Conservation (phyloP, 1,284 basidiomycete genomes). For the Pterulicium gracile region DNA sequence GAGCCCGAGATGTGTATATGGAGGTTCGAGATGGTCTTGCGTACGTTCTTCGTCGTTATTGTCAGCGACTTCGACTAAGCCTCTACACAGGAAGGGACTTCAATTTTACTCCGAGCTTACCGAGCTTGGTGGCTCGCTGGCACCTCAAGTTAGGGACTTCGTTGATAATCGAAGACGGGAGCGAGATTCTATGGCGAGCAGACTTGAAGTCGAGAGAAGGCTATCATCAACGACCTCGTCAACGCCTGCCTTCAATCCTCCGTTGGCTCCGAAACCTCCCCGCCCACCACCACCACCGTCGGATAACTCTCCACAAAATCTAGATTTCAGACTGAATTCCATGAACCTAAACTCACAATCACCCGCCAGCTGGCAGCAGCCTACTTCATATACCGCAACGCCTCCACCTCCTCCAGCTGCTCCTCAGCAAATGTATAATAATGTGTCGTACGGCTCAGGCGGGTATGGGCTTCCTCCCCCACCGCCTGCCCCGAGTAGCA, state of each 20-base stretch:
- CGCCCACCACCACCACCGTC: not conserved
- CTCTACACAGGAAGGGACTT: slow-evolving; percentile 59
- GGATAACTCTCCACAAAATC: not conserved
- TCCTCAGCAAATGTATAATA: slow-evolving; percentile 7
- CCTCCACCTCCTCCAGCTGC: slow-evolving; percentile 23
- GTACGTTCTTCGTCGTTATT: slow-evolving; percentile 32
- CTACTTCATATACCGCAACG: not conserved
- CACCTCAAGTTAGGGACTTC: not conserved
- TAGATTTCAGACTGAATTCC: not conserved
- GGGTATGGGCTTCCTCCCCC: slow-evolving; percentile 10
- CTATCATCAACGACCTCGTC: not conserved
- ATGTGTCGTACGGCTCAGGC: too few relatives aligned
- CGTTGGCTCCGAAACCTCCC: not conserved
- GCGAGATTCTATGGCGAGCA: not conserved
- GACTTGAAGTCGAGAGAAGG: not conserved
- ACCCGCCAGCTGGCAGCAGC: not conserved
- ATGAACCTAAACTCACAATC: not conserved
- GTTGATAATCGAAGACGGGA: not conserved
- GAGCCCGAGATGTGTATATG: slow-evolving; percentile 74
- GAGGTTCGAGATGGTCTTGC: slow-evolving; percentile 80
- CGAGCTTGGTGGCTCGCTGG: slow-evolving; percentile 28
- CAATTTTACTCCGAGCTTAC: slow-evolving; percentile 84
- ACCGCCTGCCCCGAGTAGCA: slow-evolving; percentile 1
- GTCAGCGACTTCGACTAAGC: slow-evolving; percentile 8
- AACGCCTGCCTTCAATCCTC: not conserved